A percentile compares a stretch with the other conserved stretches of the same genome.
Evolutionary conservation across 176 grass and related monocot genomes (phyloP).

Genomic region (Triticum aestivum): IWGSC_CS_RefSeq_v2.1 NC_057803.1:5849646-5850145

Average conservation of each 20-base stretch:
- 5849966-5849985: slow-evolving; percentile 1
- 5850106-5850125: not conserved
- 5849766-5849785: too few species aligned
- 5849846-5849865: not conserved
- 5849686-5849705: too few species aligned
- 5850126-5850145: not conserved
- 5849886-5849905: not conserved
- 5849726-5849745: too few species aligned
- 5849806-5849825: not conserved
- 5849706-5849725: too few species aligned
- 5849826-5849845: not conserved
- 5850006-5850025: not conserved
- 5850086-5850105: not conserved
- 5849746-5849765: too few species aligned
- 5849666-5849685: too few species aligned
- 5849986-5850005: not conserved
- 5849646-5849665: too few species aligned
- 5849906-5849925: too few species aligned
- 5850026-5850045: too few species aligned
- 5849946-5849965: not conserved
- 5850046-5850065: not conserved
- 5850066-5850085: not conserved
- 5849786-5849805: not conserved
- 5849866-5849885: not conserved
- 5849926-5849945: not conserved